Evolutionary conservation across 2,329 filamentous ascomycete species (phyloP).

Genomic region (Colletotrichum graminicola): DNA sequence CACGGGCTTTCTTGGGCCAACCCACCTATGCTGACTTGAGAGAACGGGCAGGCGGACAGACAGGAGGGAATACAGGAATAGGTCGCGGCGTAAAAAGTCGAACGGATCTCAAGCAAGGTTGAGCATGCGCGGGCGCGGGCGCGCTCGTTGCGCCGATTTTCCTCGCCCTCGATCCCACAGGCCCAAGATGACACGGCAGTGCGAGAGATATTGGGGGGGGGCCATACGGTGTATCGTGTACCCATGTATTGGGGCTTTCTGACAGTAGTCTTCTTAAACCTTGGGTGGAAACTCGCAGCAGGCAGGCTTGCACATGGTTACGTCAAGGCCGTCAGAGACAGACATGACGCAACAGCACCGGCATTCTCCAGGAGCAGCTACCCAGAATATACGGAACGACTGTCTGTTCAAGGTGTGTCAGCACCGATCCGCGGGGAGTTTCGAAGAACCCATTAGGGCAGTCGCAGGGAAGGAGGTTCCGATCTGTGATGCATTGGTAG

Average conservation of each 20-base stretch:
- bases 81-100: constrained; percentile 19
- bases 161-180: constrained; percentile 15
- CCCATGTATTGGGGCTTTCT: constrained; percentile 21
- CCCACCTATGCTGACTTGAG: constrained; percentile 24
- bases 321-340: constrained; percentile 14
- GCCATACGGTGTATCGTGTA: constrained; percentile 3
- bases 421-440: constrained; percentile 21
- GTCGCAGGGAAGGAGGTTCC: constrained; percentile 18
- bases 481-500: constrained; percentile 15
- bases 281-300: constrained; percentile 23
- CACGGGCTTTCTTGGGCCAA: constrained; percentile 37
- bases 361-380: neutral
- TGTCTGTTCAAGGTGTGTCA: neutral
- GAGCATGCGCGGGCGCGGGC: constrained; percentile 8
- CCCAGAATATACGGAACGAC: neutral
- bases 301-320: constrained; percentile 10
- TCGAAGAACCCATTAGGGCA: constrained; percentile 26
- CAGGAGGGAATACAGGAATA: constrained; percentile 24
- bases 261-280: constrained; percentile 23
- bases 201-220: neutral
- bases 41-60: constrained; percentile 35
- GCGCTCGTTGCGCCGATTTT: constrained; percentile 27
- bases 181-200: constrained; percentile 1
- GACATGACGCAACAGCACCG: constrained; percentile 21
- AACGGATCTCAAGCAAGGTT: constrained; percentile 24